These are phyloP conservation scores for Saccharomyces hybrid DNA, from an alignment of 1,139 yeast genomes.

Conservation along the genomic window DNA sequence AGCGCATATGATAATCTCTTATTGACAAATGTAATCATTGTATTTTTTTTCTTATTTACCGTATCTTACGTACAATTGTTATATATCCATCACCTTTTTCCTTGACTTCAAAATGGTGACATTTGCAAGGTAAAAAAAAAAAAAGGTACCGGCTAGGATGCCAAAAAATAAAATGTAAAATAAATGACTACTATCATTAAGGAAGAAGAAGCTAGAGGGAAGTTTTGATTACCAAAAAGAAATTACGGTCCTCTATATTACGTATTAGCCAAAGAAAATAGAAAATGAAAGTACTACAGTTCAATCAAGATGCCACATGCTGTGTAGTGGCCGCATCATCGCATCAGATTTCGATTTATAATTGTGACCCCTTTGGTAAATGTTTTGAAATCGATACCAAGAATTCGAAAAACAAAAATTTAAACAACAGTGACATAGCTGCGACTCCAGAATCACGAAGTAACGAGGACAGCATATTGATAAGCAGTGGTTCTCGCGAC, in stretches of 20 bases:
- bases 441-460: neutral
- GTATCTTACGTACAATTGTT: neutral
- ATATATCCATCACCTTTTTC: neutral
- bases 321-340: constrained; percentile 23
- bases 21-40: neutral
- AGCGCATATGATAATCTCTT: neutral
- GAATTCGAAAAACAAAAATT: constrained; percentile 3
- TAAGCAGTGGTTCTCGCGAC: neutral
- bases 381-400: constrained; percentile 27
- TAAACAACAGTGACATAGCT: neutral
- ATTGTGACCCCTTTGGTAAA: constrained; percentile 33
- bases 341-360: constrained; percentile 22
- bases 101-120: neutral
- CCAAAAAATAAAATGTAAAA: neutral
- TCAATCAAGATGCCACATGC: constrained; percentile 32
- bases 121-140: constrained; percentile 1
- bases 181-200: neutral
- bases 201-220: neutral
- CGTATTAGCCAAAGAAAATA: neutral
- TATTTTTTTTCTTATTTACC: neutral
- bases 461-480: neutral
- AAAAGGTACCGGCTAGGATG: neutral
- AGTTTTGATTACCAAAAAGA: neutral
- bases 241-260: neutral
- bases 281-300: constrained; percentile 25